Evolutionary conservation across 1,284 basidiomycete genomes (phyloP).

Genomic region (Heliocybe sulcata): DNA sequence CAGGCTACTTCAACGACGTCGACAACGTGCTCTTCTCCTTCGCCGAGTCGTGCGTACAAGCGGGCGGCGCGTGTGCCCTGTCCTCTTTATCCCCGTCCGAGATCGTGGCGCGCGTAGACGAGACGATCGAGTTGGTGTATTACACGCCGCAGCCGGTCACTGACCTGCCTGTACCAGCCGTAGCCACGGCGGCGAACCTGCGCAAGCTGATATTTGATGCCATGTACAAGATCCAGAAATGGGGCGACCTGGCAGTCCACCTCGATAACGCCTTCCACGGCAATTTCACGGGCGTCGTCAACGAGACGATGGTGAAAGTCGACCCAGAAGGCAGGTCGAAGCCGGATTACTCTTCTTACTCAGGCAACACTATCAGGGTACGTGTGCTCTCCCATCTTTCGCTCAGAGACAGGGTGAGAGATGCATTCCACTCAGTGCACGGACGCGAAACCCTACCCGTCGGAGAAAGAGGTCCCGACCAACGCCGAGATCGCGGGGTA

Average conservation of each 20-base stretch:
- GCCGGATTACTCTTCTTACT: not conserved
- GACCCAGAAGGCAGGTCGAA: not conserved
- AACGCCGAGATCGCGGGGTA: not conserved
- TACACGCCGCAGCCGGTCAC: not conserved
- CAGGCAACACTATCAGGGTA: slow-evolving; percentile 1
- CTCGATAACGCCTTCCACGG: slow-evolving; percentile 4
- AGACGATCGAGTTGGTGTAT: slow-evolving; percentile 1
- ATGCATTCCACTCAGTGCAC: not conserved
- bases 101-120: not conserved
- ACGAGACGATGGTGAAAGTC: not conserved
- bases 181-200: not conserved
- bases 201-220: not conserved
- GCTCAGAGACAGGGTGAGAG: not conserved
- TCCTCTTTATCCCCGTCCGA: not conserved
- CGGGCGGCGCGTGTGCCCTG: not conserved
- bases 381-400: not conserved
- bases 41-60: not conserved
- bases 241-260: slow-evolving; percentile 3
- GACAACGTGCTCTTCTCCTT: slow-evolving; percentile 2
- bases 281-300: slow-evolving; percentile 4
- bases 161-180: not conserved
- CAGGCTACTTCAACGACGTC: not conserved
- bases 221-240: slow-evolving; percentile 3
- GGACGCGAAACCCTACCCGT: slow-evolving; percentile 1
- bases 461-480: not conserved